These are phyloP conservation scores for Antrodiella citrinella DNA, from an alignment of 768 basidiomycete genomes.

Conservation along the genomic window DNA sequence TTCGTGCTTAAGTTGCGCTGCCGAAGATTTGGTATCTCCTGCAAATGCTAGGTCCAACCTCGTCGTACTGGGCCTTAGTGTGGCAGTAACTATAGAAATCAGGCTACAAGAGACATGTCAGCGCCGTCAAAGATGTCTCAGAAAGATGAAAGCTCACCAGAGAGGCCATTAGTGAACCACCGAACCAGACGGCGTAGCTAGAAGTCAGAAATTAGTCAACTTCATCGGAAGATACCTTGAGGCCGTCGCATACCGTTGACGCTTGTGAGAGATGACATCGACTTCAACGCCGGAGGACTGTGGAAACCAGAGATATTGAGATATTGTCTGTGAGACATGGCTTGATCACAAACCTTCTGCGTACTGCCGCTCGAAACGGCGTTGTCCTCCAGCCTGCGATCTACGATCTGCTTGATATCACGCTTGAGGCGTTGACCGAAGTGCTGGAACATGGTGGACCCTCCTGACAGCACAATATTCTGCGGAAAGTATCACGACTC, in stretches of 20 bases:
- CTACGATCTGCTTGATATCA: conserved; percentile 90
- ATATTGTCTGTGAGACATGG: background rate
- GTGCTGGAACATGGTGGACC: conserved; percentile 99
- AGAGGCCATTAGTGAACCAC: conserved; percentile 90
- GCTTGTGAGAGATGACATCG: conserved; percentile 97
- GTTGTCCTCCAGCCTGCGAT: conserved; percentile 77
- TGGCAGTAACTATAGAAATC: conserved; percentile 95
- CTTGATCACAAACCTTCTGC: conserved; percentile 48
- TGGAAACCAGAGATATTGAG: background rate
- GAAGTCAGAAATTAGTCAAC: conserved; percentile 2
- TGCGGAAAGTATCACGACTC: conserved; percentile 22
- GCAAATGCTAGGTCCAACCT: conserved; percentile 87
- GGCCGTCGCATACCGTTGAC: conserved; percentile 73
- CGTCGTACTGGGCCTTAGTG: conserved; percentile 91
- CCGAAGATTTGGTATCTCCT: conserved; percentile 92
- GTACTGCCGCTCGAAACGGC: conserved; percentile 65
- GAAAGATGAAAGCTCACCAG: conserved; percentile 44
- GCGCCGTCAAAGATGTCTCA: conserved; percentile 43
- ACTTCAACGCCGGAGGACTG: conserved; percentile 96
- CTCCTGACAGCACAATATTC: conserved; percentile 97
- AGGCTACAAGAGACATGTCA: conserved; percentile 40
- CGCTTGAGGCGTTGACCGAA: conserved; percentile 96
- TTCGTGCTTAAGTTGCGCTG: conserved; percentile 54
- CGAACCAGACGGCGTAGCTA: conserved; percentile 96
- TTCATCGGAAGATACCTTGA: conserved; percentile 1